A percentile compares a stretch with the other conserved stretches of the same genome.
Conservation (phyloP, 495 filamentous ascomycete genomes). For the Acidiella bohemica region DNA sequence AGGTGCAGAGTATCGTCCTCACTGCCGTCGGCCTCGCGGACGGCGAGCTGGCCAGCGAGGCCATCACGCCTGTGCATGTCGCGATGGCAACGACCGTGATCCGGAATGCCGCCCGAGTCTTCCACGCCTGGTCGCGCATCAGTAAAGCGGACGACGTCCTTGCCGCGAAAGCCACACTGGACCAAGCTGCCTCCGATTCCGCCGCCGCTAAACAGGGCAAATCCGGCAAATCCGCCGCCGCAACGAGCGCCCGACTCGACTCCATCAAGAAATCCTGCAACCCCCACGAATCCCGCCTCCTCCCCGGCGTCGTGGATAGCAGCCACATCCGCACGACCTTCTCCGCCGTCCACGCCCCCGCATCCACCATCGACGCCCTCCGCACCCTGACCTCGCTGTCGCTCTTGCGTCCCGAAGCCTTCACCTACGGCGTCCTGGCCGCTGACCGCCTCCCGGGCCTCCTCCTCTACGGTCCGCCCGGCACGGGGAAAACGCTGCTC, state of each 20-base stretch:
- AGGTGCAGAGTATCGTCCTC: conserved; percentile 26
- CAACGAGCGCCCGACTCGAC: conserved; percentile 5
- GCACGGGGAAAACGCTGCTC: conserved; percentile 89
- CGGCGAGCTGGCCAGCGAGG: conserved; percentile 2
- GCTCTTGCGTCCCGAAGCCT: conserved; percentile 79
- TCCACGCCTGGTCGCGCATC: not conserved
- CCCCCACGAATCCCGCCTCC: conserved; percentile 65
- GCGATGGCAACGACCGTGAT: conserved; percentile 15
- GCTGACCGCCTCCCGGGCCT: conserved; percentile 82
- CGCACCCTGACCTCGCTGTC: conserved; percentile 84
- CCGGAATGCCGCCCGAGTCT: not conserved
- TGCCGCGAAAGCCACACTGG: conserved; percentile 19
- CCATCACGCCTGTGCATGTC: conserved; percentile 17
- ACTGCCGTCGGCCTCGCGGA: conserved; percentile 22
- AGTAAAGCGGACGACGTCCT: conserved; percentile 7
- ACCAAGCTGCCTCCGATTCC: conserved; percentile 16
- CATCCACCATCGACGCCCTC: conserved; percentile 73
- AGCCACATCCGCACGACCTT: conserved; percentile 75
- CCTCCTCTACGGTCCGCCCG: conserved; percentile 85
- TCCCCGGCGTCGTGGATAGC: conserved; percentile 69
- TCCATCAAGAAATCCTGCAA: conserved; percentile 35
- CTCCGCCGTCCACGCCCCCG: conserved; percentile 63
- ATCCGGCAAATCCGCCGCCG: conserved; percentile 20
- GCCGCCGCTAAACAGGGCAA: conserved; percentile 23
- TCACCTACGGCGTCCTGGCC: conserved; percentile 86